Evolutionary conservation across 139 green algal genomes (phyloP), one percentile per base, ranked within the genome.

Genomic region (Tetradesmus obliquus): DNA sequence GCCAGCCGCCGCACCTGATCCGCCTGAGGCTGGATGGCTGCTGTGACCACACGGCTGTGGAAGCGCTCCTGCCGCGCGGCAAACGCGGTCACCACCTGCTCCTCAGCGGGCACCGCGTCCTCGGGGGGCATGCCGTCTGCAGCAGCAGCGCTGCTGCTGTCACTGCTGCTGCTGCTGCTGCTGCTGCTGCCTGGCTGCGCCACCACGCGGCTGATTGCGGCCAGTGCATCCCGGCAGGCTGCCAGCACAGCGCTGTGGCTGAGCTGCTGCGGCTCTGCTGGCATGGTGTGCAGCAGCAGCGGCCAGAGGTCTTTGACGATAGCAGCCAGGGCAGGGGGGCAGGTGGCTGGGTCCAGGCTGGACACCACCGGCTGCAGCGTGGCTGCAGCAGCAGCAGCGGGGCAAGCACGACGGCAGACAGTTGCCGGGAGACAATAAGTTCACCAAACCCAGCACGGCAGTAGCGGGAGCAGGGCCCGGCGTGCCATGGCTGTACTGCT

Each of bases 231-330:
- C 53, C 53, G 32, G 10, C 19, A 8, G 3, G 62, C 85, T 45
- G 82, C 66, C 85, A 89, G 66, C 58, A 89, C 66, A 22, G 51
- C 3, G 4, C 15, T 9, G 4, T 19, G n/a, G 0, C 8, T 82
- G 5, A 89, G 45, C 54, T 32, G 12, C 24, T 60, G 13, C 6
- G 15, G 9, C 4, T 82, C 60, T 45, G 32, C 24, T 53, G 58
- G 45, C 69, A 84, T 83, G 7, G 53, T 84, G 86, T 90, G 86
- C 2, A 17, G 15, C 86, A 90, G 86, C 86, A 90, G 86, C 19
- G 86, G 86, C 86, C 86, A 90, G 5, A 69, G 10, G 7, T 51
- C 6, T 5, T 83, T 51, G 0, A 90, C 86, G 6, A 90, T 4
- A 4, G 45, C 71, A 55, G 53, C 55, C 10, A 90, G 12, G 3